These are phyloP conservation scores for Cercophora scortea DNA, from an alignment of 495 filamentous ascomycete genomes.

Conservation along the genomic window DNA sequence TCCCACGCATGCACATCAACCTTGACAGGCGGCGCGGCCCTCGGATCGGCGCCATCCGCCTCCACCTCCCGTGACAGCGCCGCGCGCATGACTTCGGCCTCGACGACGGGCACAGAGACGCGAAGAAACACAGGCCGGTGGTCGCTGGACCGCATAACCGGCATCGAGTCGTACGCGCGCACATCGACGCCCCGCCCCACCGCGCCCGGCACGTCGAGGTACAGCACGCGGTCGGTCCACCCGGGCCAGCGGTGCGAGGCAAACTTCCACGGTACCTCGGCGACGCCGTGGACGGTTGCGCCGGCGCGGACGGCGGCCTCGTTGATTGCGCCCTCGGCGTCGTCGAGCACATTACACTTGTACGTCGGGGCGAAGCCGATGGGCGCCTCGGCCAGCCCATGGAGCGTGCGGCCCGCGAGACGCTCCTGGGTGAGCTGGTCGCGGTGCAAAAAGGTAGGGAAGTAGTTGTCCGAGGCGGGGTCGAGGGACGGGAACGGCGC, in stretches of 20 bases:
- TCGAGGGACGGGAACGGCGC: constrained; percentile 55
- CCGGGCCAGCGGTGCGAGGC: constrained; percentile 76
- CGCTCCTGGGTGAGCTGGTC: constrained; percentile 76
- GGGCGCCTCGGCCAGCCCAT: constrained; percentile 65
- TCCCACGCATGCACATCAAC: constrained; percentile 40
- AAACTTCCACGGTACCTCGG: constrained; percentile 60
- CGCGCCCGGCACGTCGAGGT: constrained; percentile 53
- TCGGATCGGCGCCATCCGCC: constrained; percentile 20
- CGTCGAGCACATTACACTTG: constrained; percentile 49
- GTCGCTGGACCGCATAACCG: constrained; percentile 69
- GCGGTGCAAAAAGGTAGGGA: constrained; percentile 48
- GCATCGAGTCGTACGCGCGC: constrained; percentile 62
- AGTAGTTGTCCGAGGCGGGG: constrained; percentile 39
- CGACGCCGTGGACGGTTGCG: constrained; percentile 6
- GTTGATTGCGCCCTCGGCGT: constrained; percentile 12
- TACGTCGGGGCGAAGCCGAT: constrained; percentile 88
- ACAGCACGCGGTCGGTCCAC: constrained; percentile 92
- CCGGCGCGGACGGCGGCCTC: constrained; percentile 8
- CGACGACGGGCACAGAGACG: constrained; percentile 47
- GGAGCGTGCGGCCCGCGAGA: constrained; percentile 54
- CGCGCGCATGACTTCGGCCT: constrained; percentile 18
- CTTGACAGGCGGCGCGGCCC: constrained; percentile 27
- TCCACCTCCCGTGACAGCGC: neutral
- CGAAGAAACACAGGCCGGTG: constrained; percentile 74
- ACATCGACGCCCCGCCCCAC: constrained; percentile 36